These are phyloP conservation scores for Sporothrix protearum DNA, from an alignment of 2,329 filamentous ascomycete species.

Conservation along the genomic window DNA sequence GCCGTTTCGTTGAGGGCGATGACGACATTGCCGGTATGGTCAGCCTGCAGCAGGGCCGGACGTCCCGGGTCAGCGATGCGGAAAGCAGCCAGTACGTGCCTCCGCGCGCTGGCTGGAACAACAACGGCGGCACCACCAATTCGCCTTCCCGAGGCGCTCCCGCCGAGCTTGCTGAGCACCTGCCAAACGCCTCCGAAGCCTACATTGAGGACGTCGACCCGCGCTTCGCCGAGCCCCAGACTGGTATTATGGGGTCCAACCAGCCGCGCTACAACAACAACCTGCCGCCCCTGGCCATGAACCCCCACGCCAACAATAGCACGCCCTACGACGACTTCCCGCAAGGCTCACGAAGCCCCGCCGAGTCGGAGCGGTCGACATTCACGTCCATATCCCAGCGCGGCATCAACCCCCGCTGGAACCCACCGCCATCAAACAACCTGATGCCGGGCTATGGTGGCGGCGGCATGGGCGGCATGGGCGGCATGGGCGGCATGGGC, in stretches of 20 bases:
- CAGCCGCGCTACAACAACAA: slow-evolving; percentile 26
- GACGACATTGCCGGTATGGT: slow-evolving; percentile 72
- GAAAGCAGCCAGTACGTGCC: slow-evolving; percentile 49
- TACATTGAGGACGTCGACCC: slow-evolving; percentile 97
- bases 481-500: slow-evolving; percentile 55
- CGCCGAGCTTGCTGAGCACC: slow-evolving; percentile 28
- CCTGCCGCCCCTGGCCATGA: slow-evolving; percentile 6
- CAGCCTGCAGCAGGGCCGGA: slow-evolving; percentile 58
- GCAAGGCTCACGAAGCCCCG: slow-evolving; percentile 62
- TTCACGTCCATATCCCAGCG: slow-evolving; percentile 91
- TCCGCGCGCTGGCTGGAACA: slow-evolving; percentile 54
- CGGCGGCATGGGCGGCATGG: slow-evolving; percentile 50
- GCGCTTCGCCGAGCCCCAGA: slow-evolving; percentile 61
- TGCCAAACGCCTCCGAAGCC: slow-evolving; percentile 27
- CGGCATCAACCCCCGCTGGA: slow-evolving; percentile 84
- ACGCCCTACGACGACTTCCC: slow-evolving; percentile 38
- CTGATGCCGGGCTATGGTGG: slow-evolving; percentile 42
- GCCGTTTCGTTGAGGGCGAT: slow-evolving; percentile 59
- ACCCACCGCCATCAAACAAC: slow-evolving; percentile 50
- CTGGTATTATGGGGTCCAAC: slow-evolving; percentile 26
- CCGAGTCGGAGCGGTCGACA: slow-evolving; percentile 73
- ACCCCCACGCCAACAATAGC: slow-evolving; percentile 25
- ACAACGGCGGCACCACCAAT: slow-evolving; percentile 31
- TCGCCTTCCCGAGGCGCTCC: slow-evolving; percentile 23
- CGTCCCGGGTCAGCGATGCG: slow-evolving; percentile 4